A percentile compares a stretch with the other conserved stretches of the same genome.
phyloP scores from a whole-genome alignment of 1,284 basidiomycete species.

The Mixia osmundae region DNA sequence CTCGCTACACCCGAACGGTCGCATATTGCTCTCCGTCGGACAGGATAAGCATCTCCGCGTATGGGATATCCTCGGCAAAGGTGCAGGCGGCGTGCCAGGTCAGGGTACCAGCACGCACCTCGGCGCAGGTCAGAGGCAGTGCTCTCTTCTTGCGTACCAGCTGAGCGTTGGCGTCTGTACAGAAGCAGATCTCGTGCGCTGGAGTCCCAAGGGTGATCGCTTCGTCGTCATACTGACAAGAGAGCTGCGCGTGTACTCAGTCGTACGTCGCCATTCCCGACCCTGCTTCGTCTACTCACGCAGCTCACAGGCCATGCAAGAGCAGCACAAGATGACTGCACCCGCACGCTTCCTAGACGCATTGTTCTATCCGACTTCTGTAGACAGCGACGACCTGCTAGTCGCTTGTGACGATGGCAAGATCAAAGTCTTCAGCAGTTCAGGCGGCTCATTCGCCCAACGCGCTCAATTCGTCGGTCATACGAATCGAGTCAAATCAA shows the following conservation, averaged over 20 bases:
- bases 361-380: slow-evolving; percentile 36
- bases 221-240: slow-evolving; percentile 50
- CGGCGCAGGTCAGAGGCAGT: slow-evolving; percentile 38
- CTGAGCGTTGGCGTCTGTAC: slow-evolving; percentile 1
- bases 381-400: slow-evolving; percentile 33
- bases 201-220: slow-evolving; percentile 46
- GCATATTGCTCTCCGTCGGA: slow-evolving; percentile 73
- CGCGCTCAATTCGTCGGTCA: slow-evolving; percentile 46
- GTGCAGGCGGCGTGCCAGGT: slow-evolving; percentile 42
- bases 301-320: neutral
- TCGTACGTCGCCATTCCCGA: slow-evolving; percentile 29
- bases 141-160: neutral
- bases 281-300: neutral
- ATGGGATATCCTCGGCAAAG: slow-evolving; percentile 54
- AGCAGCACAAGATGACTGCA: slow-evolving; percentile 39
- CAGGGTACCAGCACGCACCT: slow-evolving; percentile 67
- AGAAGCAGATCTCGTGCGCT: slow-evolving; percentile 73
- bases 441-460: slow-evolving; percentile 25
- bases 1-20: slow-evolving; percentile 73
- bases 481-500: slow-evolving; percentile 26
- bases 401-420: slow-evolving; percentile 69
- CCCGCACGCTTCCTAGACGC: slow-evolving; percentile 55
- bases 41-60: slow-evolving; percentile 72
- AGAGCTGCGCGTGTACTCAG: slow-evolving; percentile 51
- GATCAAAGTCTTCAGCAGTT: slow-evolving; percentile 40